Conservation (phyloP, 2,329 filamentous ascomycete genomes). For the Teratosphaeriaceae sp. region DNA sequence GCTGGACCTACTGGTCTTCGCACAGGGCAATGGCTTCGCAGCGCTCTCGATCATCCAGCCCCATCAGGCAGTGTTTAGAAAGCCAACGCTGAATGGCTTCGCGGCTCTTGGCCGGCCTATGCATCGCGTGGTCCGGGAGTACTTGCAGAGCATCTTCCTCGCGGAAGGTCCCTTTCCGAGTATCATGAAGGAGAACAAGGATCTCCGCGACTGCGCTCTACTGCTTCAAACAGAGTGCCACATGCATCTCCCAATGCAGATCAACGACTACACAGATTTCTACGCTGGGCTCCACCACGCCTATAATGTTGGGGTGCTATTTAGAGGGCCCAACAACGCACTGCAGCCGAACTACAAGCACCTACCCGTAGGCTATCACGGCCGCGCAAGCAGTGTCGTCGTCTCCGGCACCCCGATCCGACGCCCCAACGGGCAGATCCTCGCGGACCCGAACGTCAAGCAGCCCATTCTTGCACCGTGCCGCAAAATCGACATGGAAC, state of each 20-base stretch:
- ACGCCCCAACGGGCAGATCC: conserved; percentile 69
- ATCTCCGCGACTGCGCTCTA: conserved; percentile 52
- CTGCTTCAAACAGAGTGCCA: conserved; percentile 53
- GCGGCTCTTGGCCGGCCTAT: conserved; percentile 62
- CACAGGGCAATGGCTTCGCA: conserved; percentile 53
- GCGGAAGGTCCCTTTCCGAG: conserved; percentile 53
- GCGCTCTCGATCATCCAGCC: conserved; percentile 50
- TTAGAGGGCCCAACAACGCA: conserved; percentile 65
- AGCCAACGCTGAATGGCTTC: conserved; percentile 65
- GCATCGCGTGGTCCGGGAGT: conserved; percentile 61
- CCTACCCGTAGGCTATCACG: conserved; percentile 76
- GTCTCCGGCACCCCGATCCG: conserved; percentile 65
- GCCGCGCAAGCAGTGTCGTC: conserved; percentile 67
- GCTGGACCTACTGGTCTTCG: conserved; percentile 60
- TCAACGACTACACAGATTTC: conserved; percentile 75
- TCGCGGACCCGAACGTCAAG: conserved; percentile 58
- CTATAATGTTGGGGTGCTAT: conserved; percentile 63
- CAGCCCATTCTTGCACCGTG: conserved; percentile 57
- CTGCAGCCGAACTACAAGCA: conserved; percentile 77
- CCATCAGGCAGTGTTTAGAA: conserved; percentile 55
- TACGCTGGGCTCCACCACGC: conserved; percentile 77
- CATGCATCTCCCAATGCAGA: conserved; percentile 67
- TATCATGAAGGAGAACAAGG: conserved; percentile 56
- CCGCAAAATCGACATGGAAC: conserved; percentile 67
- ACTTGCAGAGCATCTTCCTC: conserved; percentile 61